These are phyloP conservation scores for Aspergillus kassunensis DNA, from an alignment of 495 filamentous ascomycete species.

Conservation along the genomic window DNA sequence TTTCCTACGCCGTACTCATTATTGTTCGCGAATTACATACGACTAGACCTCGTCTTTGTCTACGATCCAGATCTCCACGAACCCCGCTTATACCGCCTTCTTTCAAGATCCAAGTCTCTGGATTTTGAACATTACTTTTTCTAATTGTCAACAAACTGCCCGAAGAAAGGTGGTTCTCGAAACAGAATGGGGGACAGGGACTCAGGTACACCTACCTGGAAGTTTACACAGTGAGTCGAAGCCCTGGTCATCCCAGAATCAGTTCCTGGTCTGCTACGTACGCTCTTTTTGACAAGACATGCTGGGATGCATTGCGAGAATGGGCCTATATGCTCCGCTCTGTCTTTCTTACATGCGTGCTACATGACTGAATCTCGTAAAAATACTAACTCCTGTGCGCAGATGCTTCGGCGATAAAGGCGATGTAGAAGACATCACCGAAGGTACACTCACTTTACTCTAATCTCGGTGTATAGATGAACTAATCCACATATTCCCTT, in stretches of 20 bases:
- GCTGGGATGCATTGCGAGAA: background rate
- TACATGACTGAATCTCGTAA: background rate
- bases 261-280: background rate
- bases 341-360: background rate
- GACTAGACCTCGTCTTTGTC: conserved; percentile 7
- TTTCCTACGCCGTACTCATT: background rate
- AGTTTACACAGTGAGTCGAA: conserved; percentile 96
- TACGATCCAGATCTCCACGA: conserved; percentile 10
- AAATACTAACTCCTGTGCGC: conserved; percentile 11
- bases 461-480: background rate
- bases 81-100: conserved; percentile 15
- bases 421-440: conserved; percentile 99
- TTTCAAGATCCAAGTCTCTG: conserved; percentile 5
- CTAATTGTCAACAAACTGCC: conserved; percentile 14
- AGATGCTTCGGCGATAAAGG: conserved; percentile 99
- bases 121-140: conserved; percentile 7
- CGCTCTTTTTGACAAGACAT: background rate
- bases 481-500: conserved; percentile 10
- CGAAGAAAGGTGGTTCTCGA: conserved; percentile 33
- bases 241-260: conserved; percentile 6
- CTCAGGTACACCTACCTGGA: conserved; percentile 91
- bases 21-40: conserved; percentile 1
- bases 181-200: conserved; percentile 95
- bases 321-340: background rate
- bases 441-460: conserved; percentile 59